Conservation (phyloP, 2,329 filamentous ascomycete genomes). For the Podosphaera leucotricha region DNA sequence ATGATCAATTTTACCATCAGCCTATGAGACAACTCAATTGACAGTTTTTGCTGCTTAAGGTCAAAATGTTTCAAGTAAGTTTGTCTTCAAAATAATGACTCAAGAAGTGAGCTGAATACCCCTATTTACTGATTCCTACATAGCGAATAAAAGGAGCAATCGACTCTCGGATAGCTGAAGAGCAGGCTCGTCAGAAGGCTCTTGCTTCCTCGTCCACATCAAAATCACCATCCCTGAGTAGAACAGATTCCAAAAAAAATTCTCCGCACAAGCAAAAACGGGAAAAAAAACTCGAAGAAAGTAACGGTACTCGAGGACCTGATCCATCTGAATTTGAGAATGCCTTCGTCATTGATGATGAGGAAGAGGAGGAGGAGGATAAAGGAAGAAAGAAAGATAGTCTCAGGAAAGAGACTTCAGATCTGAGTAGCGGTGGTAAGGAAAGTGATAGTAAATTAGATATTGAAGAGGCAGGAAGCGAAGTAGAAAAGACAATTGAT, state of each 20-base stretch:
- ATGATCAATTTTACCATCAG: not conserved
- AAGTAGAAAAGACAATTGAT: not conserved
- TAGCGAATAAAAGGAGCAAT: slow-evolving; percentile 68
- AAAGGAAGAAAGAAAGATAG: not conserved
- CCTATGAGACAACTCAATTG: not conserved
- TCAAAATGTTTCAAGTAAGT: slow-evolving; percentile 16
- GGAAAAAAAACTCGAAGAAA: slow-evolving; percentile 13
- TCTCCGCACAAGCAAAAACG: slow-evolving; percentile 11
- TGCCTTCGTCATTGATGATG: slow-evolving; percentile 69
- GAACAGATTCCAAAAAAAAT: slow-evolving; percentile 9
- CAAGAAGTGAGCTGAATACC: slow-evolving; percentile 4
- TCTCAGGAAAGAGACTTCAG: not conserved
- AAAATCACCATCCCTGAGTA: slow-evolving; percentile 19
- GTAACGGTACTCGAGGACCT: slow-evolving; percentile 19
- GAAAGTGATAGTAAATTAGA: not conserved
- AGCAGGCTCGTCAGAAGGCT: slow-evolving; percentile 45
- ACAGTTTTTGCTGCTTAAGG: slow-evolving; percentile 2
- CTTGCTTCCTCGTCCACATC: slow-evolving; percentile 19
- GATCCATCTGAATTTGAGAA: slow-evolving; percentile 76
- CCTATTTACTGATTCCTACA: slow-evolving; percentile 4
- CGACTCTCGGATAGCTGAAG: slow-evolving; percentile 71
- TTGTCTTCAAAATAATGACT: not conserved
- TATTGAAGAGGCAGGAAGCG: not conserved
- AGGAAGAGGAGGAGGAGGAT: slow-evolving; percentile 27
- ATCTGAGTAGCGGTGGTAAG: not conserved